Evolutionary conservation across 352 stramenopile genomes (phyloP), one percentile per base, ranked within the genome.

Genomic region (Thalassiosira pacifica): DNA sequence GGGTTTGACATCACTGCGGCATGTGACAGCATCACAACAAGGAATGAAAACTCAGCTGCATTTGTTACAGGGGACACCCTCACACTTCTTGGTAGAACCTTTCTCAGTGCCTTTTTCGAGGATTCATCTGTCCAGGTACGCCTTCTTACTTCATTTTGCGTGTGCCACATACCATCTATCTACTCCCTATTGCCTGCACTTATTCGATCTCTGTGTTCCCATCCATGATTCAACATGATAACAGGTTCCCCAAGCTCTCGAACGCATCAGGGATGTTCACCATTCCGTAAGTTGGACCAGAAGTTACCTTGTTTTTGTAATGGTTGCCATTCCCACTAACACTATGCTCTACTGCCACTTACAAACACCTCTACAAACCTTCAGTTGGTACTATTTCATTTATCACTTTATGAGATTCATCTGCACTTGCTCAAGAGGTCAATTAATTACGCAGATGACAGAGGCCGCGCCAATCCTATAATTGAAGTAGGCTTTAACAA

Each of bases 401-500:
- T 73, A 60, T 27, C 55, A 24, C 59, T 84, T 18, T 84, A 84
- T 59, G 76, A 84, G n/a, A 42, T 84, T 53, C 76, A 84, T 67
- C 13, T 64, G 27, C 10, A 79, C 59, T 79, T 84, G 53, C 67
- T 84, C 42, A 60, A 52, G 19, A 37, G 76, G 57, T 64, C 72
- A 24, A 60, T 24, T 68, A 52, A 34, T 24, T 34, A 73, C 18
- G 9, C 13, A 31, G 26, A 19, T 0, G 13, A 24, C 11, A 19
- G 2, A n/a, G 2, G 2, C 45, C 45, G 18, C 2, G 11, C 45
- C 16, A 57, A 57, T n/a, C 45, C 45, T 8, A 8, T 57, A n/a
- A 57, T 57, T 57, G 45, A 57, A 57, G 45, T n/a, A 6, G 45
- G 45, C 45, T 57, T 57, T 57, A 57, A 57, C 45, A 57, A 57